Conservation (phyloP, 352 stramenopile genomes). For the Phytophthora agathidicida region DNA sequence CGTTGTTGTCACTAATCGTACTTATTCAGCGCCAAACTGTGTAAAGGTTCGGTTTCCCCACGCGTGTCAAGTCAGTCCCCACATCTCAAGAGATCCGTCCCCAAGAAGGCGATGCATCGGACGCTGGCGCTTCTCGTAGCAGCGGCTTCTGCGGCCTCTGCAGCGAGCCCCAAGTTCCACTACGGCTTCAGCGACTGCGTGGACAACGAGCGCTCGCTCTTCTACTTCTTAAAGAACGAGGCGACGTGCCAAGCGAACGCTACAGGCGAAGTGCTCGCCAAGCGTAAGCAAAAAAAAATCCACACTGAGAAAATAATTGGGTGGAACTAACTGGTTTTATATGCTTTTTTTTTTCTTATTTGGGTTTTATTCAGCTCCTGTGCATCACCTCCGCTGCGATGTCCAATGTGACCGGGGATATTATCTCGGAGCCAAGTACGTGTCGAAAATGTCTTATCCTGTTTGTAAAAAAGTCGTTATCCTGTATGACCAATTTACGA, state of each 20-base stretch:
- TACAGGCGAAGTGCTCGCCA: slow-evolving; percentile 44
- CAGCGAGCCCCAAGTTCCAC: slow-evolving; percentile 30
- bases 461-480: too few relatives aligned
- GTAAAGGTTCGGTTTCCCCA: slow-evolving; percentile 32
- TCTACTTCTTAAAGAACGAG: slow-evolving; percentile 65
- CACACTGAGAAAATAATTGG: background rate
- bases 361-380: slow-evolving; percentile 49
- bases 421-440: slow-evolving; percentile 82
- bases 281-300: slow-evolving; percentile 38
- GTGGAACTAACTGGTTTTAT: too few relatives aligned
- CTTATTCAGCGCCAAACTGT: slow-evolving; percentile 12
- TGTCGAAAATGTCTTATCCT: slow-evolving; percentile 4
- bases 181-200: slow-evolving; percentile 87
- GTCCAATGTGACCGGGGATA: slow-evolving; percentile 72
- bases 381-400: slow-evolving; percentile 72
- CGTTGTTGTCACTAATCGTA: background rate
- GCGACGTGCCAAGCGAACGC: slow-evolving; percentile 52
- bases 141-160: background rate
- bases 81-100: slow-evolving; percentile 36
- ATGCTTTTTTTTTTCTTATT: too few relatives aligned
- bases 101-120: slow-evolving; percentile 25
- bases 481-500: background rate
- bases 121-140: slow-evolving; percentile 7
- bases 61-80: slow-evolving; percentile 16
- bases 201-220: slow-evolving; percentile 76